phyloP scores from a whole-genome alignment of 1,139 yeast genomes.

The Suhomyces yuchorum region DNA sequence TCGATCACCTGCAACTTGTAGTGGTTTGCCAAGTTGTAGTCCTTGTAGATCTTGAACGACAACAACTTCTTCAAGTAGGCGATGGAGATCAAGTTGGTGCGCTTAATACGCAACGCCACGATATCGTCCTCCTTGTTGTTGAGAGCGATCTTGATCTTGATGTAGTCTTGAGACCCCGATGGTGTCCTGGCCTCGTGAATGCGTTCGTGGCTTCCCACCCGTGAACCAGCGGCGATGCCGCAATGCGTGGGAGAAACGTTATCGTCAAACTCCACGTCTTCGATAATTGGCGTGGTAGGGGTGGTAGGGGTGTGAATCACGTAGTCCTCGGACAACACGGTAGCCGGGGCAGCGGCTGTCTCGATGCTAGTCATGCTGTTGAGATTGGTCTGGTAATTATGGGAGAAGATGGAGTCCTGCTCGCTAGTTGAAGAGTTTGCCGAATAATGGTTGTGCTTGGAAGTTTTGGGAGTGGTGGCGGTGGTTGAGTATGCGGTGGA shows the following conservation, averaged over 20 bases:
- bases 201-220: neutral
- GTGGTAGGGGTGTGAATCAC: conserved; percentile 16
- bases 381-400: neutral
- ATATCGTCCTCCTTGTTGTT: conserved; percentile 38
- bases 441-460: conserved; percentile 11
- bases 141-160: conserved; percentile 36
- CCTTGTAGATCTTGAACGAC: conserved; percentile 39
- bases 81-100: conserved; percentile 30
- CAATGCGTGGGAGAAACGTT: conserved; percentile 7
- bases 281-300: conserved; percentile 27
- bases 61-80: conserved; percentile 34
- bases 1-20: conserved; percentile 27
- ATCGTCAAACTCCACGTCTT: conserved; percentile 16
- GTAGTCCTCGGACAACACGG: conserved; percentile 8
- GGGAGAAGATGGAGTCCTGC: conserved; percentile 21
- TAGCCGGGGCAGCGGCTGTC: neutral
- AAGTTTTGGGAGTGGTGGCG: conserved; percentile 4
- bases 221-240: conserved; percentile 1
- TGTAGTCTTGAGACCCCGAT: conserved; percentile 20
- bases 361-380: no score
- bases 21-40: conserved; percentile 33
- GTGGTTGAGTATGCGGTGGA: conserved; percentile 1
- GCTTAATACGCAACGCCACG: conserved; percentile 32
- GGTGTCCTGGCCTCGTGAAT: conserved; percentile 4
- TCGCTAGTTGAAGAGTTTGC: conserved; percentile 17